Evolutionary conservation across 495 filamentous ascomycete species (phyloP).

Genomic region (Podospora pseudopauciseta): DNA sequence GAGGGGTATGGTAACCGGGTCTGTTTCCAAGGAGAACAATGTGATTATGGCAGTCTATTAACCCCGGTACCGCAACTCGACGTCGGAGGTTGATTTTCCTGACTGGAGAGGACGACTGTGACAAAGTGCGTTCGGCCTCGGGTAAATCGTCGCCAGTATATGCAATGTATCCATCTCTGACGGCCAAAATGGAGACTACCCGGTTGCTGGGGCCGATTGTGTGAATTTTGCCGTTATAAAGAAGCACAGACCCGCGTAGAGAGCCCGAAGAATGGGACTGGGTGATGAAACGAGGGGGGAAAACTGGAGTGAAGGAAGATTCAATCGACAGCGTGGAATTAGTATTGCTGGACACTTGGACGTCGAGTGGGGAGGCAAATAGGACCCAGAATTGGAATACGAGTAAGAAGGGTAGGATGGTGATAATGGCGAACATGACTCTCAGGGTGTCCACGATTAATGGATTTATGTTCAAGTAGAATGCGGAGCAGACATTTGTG

Average conservation of each 20-base stretch:
- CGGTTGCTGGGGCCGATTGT: neutral
- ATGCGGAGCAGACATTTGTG: no score
- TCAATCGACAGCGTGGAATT: neutral
- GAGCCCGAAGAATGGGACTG: neutral
- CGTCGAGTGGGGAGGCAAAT: neutral
- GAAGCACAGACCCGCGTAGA: neutral
- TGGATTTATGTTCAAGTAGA: no score
- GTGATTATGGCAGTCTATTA: conserved; percentile 2
- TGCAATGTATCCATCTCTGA: neutral
- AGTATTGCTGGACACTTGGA: neutral
- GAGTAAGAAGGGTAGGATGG: neutral
- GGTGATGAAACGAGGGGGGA: neutral
- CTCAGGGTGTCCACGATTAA: no score
- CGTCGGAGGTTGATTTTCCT: neutral
- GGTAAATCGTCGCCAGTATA: neutral
- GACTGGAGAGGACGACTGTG: neutral
- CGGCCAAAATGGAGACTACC: neutral
- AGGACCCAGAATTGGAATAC: neutral
- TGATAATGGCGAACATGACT: neutral
- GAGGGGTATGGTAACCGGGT: neutral
- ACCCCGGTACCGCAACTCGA: neutral
- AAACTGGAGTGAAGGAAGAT: neutral
- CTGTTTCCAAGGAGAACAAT: neutral
- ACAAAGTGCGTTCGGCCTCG: neutral
- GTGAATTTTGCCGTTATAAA: neutral